These are phyloP conservation scores for Apiotrichum laibachii DNA, from an alignment of 1,284 basidiomycete genomes.

Conservation along the genomic window DNA sequence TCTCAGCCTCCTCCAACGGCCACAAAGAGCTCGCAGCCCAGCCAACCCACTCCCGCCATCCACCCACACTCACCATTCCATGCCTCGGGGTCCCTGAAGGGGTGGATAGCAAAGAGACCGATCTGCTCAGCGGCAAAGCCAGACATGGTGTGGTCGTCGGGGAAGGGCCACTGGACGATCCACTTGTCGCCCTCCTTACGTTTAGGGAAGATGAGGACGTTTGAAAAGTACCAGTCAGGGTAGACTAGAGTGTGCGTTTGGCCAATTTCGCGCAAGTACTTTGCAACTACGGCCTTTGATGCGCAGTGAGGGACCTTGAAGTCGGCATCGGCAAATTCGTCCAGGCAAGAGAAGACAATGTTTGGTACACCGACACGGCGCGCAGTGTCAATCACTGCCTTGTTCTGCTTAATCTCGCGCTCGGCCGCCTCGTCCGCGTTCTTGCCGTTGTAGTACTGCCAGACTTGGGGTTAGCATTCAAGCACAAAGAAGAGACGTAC, in stretches of 20 bases:
- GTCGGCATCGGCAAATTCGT: background rate
- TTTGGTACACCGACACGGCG: constrained; percentile 13
- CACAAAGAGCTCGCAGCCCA: too few species aligned
- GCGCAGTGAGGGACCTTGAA: constrained; percentile 14
- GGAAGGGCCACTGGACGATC: constrained; percentile 8
- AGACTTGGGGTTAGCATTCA: too few species aligned
- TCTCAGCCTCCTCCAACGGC: too few species aligned
- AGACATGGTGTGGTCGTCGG: constrained; percentile 15
- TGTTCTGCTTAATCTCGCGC: constrained; percentile 19
- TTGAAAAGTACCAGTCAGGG: constrained; percentile 12
- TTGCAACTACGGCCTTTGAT: constrained; percentile 7
- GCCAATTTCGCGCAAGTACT: background rate
- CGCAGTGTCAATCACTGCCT: constrained; percentile 13
- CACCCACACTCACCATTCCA: constrained; percentile 18
- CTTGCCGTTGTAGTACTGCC: constrained; percentile 16
- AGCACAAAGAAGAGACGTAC: too few species aligned
- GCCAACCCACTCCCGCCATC: too few species aligned
- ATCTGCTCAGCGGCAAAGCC: constrained; percentile 16
- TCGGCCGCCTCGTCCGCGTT: constrained; percentile 19
- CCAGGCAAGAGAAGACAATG: constrained; percentile 21
- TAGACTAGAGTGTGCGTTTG: constrained; percentile 9
- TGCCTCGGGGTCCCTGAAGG: constrained; percentile 12
- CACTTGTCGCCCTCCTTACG: constrained; percentile 7
- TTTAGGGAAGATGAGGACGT: constrained; percentile 9
- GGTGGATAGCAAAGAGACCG: constrained; percentile 17